A percentile compares a stretch with the other conserved stretches of the same genome.
Conservation (phyloP, 2,329 filamentous ascomycete genomes). For the Balansia obtecta region DNA sequence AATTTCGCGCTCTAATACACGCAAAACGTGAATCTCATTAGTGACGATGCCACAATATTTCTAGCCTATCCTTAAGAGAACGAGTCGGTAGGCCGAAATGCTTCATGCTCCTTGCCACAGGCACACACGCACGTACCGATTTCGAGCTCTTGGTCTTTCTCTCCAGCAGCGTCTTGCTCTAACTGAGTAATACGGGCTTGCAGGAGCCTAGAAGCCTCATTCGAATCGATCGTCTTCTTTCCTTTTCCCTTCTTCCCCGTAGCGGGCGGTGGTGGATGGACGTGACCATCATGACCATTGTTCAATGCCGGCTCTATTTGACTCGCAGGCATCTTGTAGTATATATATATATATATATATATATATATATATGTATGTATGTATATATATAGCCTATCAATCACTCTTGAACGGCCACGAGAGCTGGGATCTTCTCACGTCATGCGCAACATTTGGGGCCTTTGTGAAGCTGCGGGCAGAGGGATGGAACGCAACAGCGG, state of each 20-base stretch:
- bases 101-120: background rate
- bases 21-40: constrained; percentile 1
- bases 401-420: constrained; percentile 6
- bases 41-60: background rate
- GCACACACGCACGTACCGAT: constrained; percentile 50
- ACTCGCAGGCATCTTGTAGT: constrained; percentile 27
- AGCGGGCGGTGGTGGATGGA: constrained; percentile 29
- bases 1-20: constrained; percentile 66
- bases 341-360: no score
- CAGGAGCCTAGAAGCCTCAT: constrained; percentile 82
- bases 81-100: background rate
- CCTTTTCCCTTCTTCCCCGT: constrained; percentile 63
- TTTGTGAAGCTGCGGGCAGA: background rate
- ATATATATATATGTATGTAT: no score
- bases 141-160: constrained; percentile 91
- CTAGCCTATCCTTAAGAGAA: no score
- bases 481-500: background rate
- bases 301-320: constrained; percentile 28
- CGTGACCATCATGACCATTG: constrained; percentile 29
- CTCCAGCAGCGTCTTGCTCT: constrained; percentile 82
- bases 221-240: constrained; percentile 75
- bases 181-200: constrained; percentile 90
- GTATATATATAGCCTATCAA: constrained; percentile 8
- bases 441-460: constrained; percentile 1
- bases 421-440: constrained; percentile 9